These are phyloP conservation scores for Logfia minima DNA, from an alignment of 129 eudicot species.

Conservation along the genomic window DNA sequence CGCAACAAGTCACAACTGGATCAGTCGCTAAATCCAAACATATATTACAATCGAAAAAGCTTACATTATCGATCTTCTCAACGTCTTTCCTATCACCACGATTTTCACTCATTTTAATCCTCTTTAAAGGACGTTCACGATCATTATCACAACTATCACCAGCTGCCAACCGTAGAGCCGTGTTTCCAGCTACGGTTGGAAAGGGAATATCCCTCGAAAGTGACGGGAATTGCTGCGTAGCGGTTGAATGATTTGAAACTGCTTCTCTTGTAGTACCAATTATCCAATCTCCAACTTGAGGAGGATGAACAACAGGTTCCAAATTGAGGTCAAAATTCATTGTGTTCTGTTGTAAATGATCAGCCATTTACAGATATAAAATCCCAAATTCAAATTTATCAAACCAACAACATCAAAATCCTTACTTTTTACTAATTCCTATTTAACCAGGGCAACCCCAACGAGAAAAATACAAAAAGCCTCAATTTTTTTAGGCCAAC, in stretches of 20 bases:
- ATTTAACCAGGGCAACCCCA: background rate
- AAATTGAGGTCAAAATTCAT: slow-evolving; percentile 87
- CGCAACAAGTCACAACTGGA: slow-evolving; percentile 94
- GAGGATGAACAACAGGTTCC: slow-evolving; percentile 49
- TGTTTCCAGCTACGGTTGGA: slow-evolving; percentile 41
- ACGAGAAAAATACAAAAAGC: background rate
- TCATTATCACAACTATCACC: slow-evolving; percentile 23
- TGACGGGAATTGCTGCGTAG: slow-evolving; percentile 44
- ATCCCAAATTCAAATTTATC: slow-evolving; percentile 13
- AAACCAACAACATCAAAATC: slow-evolving; percentile 20
- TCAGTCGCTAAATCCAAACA: slow-evolving; percentile 90
- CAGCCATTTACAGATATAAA: slow-evolving; percentile 36
- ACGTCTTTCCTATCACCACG: slow-evolving; percentile 20
- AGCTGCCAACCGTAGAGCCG: slow-evolving; percentile 42
- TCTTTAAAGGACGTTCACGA: slow-evolving; percentile 33
- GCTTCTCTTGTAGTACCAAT: slow-evolving; percentile 44
- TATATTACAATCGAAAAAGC: slow-evolving; percentile 86
- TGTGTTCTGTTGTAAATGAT: slow-evolving; percentile 39
- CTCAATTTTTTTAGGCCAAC: background rate
- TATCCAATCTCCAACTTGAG: slow-evolving; percentile 59
- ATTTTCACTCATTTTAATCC: slow-evolving; percentile 36
- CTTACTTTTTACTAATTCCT: background rate
- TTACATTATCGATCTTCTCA: slow-evolving; percentile 37
- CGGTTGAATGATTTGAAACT: slow-evolving; percentile 37
- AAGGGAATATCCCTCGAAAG: slow-evolving; percentile 38